Base-by-base conservation (phyloP, 2,329 filamentous ascomycete genomes). In the Fusarium mundagurra region DNA sequence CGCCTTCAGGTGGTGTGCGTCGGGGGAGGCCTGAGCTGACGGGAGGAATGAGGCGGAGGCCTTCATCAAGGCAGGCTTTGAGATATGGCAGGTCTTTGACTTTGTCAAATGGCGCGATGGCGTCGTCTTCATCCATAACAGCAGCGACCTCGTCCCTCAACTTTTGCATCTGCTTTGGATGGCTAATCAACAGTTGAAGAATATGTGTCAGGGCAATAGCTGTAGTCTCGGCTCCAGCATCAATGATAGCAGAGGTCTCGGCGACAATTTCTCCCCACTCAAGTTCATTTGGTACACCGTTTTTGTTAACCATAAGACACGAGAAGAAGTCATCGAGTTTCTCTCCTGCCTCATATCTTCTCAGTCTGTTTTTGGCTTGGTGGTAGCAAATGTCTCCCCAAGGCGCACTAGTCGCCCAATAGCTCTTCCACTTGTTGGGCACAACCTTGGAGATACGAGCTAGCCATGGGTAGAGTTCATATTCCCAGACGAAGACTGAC, bases 321-420 rank as follows among this genome's bases (percentile, higher is more conserved):
- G 86, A 82, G 82, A 91, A 90, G 79, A 91, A 90, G 74, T 91
- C 89, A 51, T 88, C 85, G 0, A 90, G 84, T 67, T 87, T 86
- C 77, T 91, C 88, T n/a, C 88, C 88, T 8, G 62, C 69, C 31
- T 70, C 33, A 24, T 77, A 39, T 41, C 67, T 50, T 17, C 66
- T 57, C 1, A 79, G 50, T 12, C 77, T 60, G 12, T 70, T 22
- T 3, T 80, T 83, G 0, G 86, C 82, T 3, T 85, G 85, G 33
- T 85, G 84, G 48, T 83, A 82, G 11, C 75, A 74, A 7, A 78
- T 59, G 33, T 75, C 85, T 27, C 87, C 78, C 77, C 83, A 88
- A 51, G 82, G 81, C 33, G 84, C 83, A 80, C 73, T 77, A 0
- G 70, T 66, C 1, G 60, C 27, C 72, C 70, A 74, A 38, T 66